Conservation (phyloP, 345 rosid genomes). For the Toxicodendron radicans region DNA sequence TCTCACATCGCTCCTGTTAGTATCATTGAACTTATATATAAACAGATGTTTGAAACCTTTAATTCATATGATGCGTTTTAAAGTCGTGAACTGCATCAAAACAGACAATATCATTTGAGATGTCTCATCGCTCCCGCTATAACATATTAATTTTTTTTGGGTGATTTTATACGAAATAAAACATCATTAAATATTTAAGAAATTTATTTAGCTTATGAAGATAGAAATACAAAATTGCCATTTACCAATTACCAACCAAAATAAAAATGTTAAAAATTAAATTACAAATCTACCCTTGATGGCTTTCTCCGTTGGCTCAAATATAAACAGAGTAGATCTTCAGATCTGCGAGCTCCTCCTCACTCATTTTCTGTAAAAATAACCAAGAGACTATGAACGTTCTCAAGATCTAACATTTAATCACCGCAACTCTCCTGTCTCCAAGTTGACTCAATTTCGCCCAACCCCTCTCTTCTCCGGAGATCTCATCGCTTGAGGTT, state of each 20-base stretch:
- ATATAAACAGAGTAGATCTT: slow-evolving; percentile 4
- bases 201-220: no score
- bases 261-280: background rate
- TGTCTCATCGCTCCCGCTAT: no score
- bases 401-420: slow-evolving; percentile 22
- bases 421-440: slow-evolving; percentile 10
- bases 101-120: no score
- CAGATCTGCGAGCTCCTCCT: slow-evolving; percentile 21
- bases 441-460: slow-evolving; percentile 17
- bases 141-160: no score
- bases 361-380: background rate
- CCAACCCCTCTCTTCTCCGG: slow-evolving; percentile 1
- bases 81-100: no score
- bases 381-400: background rate
- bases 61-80: no score
- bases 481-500: slow-evolving; percentile 35
- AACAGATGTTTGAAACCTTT: no score
- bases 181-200: no score
- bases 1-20: no score
- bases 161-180: no score
- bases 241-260: background rate
- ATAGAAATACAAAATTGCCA: no score
- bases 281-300: slow-evolving; percentile 11
- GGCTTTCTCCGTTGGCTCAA: background rate
- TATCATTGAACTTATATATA: no score